phyloP scores from a whole-genome alignment of 1,139 yeast species.

The Schwanniomyces etchellsii region DNA sequence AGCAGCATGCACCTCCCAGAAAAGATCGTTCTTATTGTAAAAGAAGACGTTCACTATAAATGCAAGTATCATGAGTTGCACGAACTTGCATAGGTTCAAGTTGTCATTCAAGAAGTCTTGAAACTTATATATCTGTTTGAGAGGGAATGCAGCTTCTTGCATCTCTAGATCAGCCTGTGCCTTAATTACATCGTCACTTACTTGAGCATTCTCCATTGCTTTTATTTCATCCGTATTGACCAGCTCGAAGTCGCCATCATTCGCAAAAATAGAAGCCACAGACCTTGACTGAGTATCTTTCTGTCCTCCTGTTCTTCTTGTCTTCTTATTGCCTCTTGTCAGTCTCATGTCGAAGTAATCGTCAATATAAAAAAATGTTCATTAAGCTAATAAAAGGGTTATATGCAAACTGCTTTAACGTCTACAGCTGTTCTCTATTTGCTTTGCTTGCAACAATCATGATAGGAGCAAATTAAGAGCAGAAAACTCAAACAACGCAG shows the following conservation, averaged over 20 bases:
- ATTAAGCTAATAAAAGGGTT: too few relatives aligned
- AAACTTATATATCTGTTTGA: slow-evolving; percentile 22
- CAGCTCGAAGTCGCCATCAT: too few relatives aligned
- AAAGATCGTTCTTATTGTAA: slow-evolving; percentile 13
- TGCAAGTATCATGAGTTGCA: slow-evolving; percentile 27
- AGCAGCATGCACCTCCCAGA: slow-evolving; percentile 16
- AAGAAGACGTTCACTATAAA: slow-evolving; percentile 29
- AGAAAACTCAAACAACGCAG: too few relatives aligned
- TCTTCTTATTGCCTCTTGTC: too few relatives aligned
- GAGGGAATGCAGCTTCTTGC: slow-evolving; percentile 19
- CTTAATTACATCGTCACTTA: background rate
- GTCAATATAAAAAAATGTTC: too few relatives aligned
- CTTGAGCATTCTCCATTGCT: background rate
- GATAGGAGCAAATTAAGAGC: too few relatives aligned
- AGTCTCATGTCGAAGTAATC: too few relatives aligned
- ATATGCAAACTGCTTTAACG: too few relatives aligned
- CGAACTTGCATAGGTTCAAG: slow-evolving; percentile 23
- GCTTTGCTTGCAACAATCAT: too few relatives aligned
- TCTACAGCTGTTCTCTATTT: too few relatives aligned
- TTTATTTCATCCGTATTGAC: too few relatives aligned
- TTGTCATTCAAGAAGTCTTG: slow-evolving; percentile 39
- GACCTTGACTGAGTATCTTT: slow-evolving; percentile 2
- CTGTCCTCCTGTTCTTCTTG: slow-evolving; percentile 1
- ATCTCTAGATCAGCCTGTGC: slow-evolving; percentile 6
- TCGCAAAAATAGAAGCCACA: slow-evolving; percentile 4